These are phyloP conservation scores for Fraxinus dipetala DNA, from an alignment of 305 asterid genomes.

Conservation along the genomic window DNA sequence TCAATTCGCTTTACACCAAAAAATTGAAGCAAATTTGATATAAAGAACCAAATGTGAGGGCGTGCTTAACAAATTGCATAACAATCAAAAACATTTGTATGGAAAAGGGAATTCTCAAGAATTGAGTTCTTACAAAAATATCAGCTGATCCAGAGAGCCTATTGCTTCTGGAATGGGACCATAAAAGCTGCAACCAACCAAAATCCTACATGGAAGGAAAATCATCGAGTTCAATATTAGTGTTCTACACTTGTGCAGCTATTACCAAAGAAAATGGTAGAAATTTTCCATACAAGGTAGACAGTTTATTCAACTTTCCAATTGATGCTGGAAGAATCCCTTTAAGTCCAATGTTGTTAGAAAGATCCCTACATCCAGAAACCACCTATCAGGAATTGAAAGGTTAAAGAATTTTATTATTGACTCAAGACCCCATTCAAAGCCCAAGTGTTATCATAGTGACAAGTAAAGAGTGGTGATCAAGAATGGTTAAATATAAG, in stretches of 20 bases:
- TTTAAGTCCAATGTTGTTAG: conserved; percentile 68
- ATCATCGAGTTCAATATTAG: not conserved
- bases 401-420: not conserved
- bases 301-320: conserved; percentile 64
- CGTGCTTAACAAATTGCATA: not conserved
- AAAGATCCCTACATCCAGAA: conserved; percentile 68
- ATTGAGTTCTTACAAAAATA: conserved; percentile 52
- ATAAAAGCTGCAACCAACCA: conserved; percentile 74
- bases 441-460: not conserved
- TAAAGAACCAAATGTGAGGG: not conserved
- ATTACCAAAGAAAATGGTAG: not conserved
- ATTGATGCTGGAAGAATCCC: conserved; percentile 75
- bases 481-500: not conserved
- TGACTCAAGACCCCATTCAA: not conserved
- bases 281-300: conserved; percentile 52
- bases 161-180: conserved; percentile 85
- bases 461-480: not conserved
- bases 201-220: conserved; percentile 48
- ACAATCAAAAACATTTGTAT: not conserved
- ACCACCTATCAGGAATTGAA: conserved; percentile 6
- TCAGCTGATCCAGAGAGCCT: conserved; percentile 71
- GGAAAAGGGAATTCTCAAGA: not conserved
- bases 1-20: not conserved
- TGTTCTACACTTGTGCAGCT: not conserved
- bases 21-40: not conserved